Percentiles rank a stretch among this genome's conserved stretches.
phyloP scores from a whole-genome alignment of 768 basidiomycete species.

The Hysterangium stoloniferum region DNA sequence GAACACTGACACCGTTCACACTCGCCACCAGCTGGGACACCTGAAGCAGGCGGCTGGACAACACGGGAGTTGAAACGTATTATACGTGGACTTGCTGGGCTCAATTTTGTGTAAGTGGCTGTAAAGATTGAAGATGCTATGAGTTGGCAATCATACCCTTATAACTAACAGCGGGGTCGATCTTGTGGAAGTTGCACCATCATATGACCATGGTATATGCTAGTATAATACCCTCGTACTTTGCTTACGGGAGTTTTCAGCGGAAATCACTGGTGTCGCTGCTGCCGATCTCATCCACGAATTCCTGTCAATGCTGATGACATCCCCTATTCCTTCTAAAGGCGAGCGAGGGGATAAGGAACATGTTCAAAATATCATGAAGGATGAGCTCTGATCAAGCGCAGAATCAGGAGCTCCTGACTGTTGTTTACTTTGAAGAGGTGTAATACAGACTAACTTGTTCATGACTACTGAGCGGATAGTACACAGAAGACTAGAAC shows the following conservation, averaged over 20 bases:
- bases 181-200: conserved; percentile 66
- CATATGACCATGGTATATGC: conserved; percentile 59
- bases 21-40: conserved; percentile 59
- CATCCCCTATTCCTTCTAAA: conserved; percentile 28
- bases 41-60: conserved; percentile 82
- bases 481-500: conserved; percentile 9
- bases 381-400: conserved; percentile 16
- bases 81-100: conserved; percentile 66
- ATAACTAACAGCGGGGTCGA: conserved; percentile 48
- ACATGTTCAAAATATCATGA: no score
- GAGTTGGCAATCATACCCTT: neutral
- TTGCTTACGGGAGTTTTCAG: conserved; percentile 22
- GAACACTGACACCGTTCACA: neutral
- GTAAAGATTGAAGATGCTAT: neutral
- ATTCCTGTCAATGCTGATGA: conserved; percentile 54
- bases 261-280: conserved; percentile 60
- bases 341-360: conserved; percentile 16
- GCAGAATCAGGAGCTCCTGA: neutral
- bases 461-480: conserved; percentile 1
- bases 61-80: conserved; percentile 76
- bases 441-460: conserved; percentile 6
- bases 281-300: conserved; percentile 66
- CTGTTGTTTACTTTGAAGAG: neutral
- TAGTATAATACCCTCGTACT: neutral
- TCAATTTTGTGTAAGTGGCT: conserved; percentile 66